Evolutionary conservation across 495 filamentous ascomycete genomes (phyloP).

Genomic region (Thermochaetoides thermophila): DNA sequence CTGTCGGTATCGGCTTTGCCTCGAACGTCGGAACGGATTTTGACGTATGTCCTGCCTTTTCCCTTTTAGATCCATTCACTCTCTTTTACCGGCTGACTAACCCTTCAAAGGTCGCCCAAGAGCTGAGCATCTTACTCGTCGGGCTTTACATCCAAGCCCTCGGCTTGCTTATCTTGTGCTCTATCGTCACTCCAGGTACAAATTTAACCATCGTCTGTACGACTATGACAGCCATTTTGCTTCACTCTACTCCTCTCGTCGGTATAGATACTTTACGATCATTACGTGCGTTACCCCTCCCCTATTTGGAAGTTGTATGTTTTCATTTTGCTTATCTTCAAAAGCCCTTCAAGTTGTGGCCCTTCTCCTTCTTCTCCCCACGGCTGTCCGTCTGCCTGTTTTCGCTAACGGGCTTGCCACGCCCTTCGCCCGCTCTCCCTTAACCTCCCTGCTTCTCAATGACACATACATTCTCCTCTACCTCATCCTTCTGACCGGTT

Average conservation of each 20-base stretch:
- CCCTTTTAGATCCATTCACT: not conserved
- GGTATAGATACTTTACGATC: slow-evolving; percentile 22
- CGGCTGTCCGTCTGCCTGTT: slow-evolving; percentile 20
- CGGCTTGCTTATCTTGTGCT: slow-evolving; percentile 17
- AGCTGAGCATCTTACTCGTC: slow-evolving; percentile 16
- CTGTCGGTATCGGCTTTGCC: slow-evolving; percentile 19
- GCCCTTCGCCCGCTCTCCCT: slow-evolving; percentile 15
- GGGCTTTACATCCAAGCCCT: slow-evolving; percentile 25
- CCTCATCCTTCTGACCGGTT: slow-evolving; percentile 12
- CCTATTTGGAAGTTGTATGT: not conserved
- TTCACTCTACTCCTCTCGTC: slow-evolving; percentile 17
- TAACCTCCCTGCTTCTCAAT: slow-evolving; percentile 22
- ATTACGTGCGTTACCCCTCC: slow-evolving; percentile 13
- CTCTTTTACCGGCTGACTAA: slow-evolving; percentile 7
- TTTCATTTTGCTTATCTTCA: slow-evolving; percentile 2
- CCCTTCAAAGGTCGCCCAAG: slow-evolving; percentile 17
- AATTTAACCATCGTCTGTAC: slow-evolving; percentile 18
- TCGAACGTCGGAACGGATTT: slow-evolving; percentile 1
- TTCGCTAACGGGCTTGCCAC: slow-evolving; percentile 15
- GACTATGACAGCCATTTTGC: slow-evolving; percentile 18
- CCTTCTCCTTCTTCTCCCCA: slow-evolving; percentile 19
- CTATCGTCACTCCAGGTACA: slow-evolving; percentile 18
- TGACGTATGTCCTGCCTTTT: slow-evolving; percentile 10
- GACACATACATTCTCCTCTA: slow-evolving; percentile 23
- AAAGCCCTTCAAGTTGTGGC: slow-evolving; percentile 16